phyloP scores from a whole-genome alignment of 208 protist genomes.

The Naegleria gruberi region DNA sequence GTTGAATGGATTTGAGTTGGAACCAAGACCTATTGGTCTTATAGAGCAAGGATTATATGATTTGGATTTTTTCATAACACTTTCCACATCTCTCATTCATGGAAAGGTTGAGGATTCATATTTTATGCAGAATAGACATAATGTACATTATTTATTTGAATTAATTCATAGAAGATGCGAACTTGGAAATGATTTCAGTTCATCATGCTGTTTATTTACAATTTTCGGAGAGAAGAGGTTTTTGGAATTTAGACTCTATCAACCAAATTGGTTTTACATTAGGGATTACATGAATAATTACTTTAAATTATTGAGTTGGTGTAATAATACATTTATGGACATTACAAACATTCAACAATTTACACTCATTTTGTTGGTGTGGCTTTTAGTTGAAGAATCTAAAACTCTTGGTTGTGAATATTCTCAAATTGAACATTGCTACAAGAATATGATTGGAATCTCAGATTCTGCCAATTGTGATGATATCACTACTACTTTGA shows the following conservation, averaged over 20 bases:
- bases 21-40: neutral
- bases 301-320: neutral
- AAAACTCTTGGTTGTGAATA: neutral
- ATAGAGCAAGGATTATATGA: neutral
- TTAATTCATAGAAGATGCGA: neutral
- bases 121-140: neutral
- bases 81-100: neutral
- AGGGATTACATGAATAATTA: neutral
- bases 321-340: neutral
- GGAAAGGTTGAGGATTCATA: neutral
- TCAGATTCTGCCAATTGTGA: neutral
- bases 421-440: neutral
- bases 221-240: neutral
- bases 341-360: neutral
- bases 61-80: neutral
- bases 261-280: neutral
- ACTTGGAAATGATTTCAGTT: neutral
- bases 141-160: neutral
- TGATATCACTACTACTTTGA: neutral
- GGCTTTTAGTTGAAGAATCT: neutral
- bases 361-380: neutral
- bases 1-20: neutral
- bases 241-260: neutral
- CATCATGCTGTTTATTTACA: neutral
- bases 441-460: neutral